Conservation (phyloP, 176 grass and related monocot species). For the Juncus effusus region DNA sequence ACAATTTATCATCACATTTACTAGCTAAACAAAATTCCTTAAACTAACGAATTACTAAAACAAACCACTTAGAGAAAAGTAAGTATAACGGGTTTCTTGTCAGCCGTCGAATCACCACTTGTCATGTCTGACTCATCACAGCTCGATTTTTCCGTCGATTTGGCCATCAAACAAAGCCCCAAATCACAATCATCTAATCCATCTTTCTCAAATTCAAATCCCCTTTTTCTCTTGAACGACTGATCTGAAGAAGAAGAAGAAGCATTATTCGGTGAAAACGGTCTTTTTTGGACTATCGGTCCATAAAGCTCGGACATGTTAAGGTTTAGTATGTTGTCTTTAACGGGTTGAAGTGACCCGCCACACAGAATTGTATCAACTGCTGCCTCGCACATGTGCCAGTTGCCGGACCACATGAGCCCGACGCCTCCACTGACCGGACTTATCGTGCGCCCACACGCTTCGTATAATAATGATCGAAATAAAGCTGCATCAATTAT, state of each 20-base stretch:
- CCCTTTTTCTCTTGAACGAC: conserved; percentile 27
- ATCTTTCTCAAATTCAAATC: neutral
- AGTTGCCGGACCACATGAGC: conserved; percentile 71
- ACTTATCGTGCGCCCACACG: conserved; percentile 70
- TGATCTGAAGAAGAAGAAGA: conserved; percentile 36
- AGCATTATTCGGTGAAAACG: conserved; percentile 21
- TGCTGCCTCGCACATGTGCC: conserved; percentile 80
- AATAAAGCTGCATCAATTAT: conserved; percentile 47
- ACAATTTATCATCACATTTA: neutral
- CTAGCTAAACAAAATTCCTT: too few relatives aligned
- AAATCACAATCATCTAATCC: conserved; percentile 44
- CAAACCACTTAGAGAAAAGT: conserved; percentile 38
- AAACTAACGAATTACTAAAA: too few relatives aligned
- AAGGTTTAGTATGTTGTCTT: conserved; percentile 34
- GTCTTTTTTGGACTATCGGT: conserved; percentile 18
- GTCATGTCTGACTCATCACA: conserved; percentile 68
- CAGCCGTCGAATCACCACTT: conserved; percentile 26
- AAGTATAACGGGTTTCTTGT: conserved; percentile 35
- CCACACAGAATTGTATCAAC: conserved; percentile 60
- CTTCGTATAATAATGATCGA: conserved; percentile 69
- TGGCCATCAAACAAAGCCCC: conserved; percentile 54
- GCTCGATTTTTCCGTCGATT: conserved; percentile 21
- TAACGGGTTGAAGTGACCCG: conserved; percentile 40
- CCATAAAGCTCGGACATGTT: conserved; percentile 51
- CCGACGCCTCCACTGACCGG: conserved; percentile 70